These are phyloP conservation scores for Mycena rosella DNA, from an alignment of 768 basidiomycete genomes.

Conservation along the genomic window DNA sequence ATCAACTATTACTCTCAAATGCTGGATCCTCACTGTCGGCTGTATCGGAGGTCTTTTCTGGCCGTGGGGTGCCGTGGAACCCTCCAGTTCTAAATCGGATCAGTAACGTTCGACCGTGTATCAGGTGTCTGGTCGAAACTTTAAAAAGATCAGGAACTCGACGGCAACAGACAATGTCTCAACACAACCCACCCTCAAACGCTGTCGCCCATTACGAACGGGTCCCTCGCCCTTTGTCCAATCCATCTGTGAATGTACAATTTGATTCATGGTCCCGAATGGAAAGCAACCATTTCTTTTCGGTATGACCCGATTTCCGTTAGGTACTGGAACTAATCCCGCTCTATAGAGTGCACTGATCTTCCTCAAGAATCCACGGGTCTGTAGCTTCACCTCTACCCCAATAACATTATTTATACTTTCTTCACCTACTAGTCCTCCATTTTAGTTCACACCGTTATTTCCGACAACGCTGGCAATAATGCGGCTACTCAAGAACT, in stretches of 20 bases:
- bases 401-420: slow-evolving; percentile 21
- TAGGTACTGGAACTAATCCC: slow-evolving; percentile 20
- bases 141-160: slow-evolving; percentile 23
- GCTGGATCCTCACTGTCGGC: slow-evolving; percentile 24
- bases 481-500: slow-evolving; percentile 18
- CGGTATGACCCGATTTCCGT: slow-evolving; percentile 19
- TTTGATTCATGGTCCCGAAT: slow-evolving; percentile 22
- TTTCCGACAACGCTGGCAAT: slow-evolving; percentile 20
- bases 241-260: slow-evolving; percentile 23
- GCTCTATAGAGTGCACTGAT: slow-evolving; percentile 22
- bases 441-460: slow-evolving; percentile 22
- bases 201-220: slow-evolving; percentile 17
- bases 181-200: slow-evolving; percentile 20
- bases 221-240: slow-evolving; percentile 22
- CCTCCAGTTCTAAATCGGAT: slow-evolving; percentile 23
- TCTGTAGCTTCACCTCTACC: slow-evolving; percentile 23
- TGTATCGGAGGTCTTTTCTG: slow-evolving; percentile 20
- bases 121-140: slow-evolving; percentile 23
- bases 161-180: slow-evolving; percentile 21
- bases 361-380: slow-evolving; percentile 23
- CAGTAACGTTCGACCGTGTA: slow-evolving; percentile 20
- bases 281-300: slow-evolving; percentile 22
- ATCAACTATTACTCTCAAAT: slow-evolving; percentile 21
- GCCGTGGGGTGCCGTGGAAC: slow-evolving; percentile 23
- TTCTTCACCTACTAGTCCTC: slow-evolving; percentile 18